phyloP scores from a whole-genome alignment of 1,284 basidiomycete genomes.

The Cutaneotrichosporon cavernicola region DNA sequence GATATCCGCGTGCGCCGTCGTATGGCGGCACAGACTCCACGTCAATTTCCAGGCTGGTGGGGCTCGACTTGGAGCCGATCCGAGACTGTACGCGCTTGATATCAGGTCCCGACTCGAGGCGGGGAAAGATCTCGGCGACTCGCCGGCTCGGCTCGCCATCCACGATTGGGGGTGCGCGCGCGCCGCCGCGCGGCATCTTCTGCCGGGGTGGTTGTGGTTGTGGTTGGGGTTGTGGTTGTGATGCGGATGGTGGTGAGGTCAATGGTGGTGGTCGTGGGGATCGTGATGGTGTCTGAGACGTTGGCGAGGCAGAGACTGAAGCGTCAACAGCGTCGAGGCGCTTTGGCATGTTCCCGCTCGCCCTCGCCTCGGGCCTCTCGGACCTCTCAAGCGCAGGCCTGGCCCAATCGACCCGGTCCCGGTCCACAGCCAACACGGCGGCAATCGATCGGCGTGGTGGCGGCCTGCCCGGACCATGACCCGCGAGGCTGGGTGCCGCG shows the following conservation, averaged over 20 bases:
- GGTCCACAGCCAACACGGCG: background rate
- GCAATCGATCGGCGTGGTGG: background rate
- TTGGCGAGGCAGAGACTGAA: too few relatives aligned
- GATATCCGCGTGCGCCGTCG: background rate
- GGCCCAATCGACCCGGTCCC: background rate
- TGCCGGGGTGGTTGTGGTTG: conserved; percentile 6
- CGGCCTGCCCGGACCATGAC: conserved; percentile 12
- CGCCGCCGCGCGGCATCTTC: conserved; percentile 14
- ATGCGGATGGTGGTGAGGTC: background rate
- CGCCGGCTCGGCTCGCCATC: background rate
- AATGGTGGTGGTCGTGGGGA: too few relatives aligned
- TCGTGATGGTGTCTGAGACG: too few relatives aligned
- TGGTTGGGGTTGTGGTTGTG: background rate
- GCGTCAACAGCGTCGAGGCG: too few relatives aligned
- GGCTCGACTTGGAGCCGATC: background rate
- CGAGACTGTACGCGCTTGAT: too few relatives aligned
- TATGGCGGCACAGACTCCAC: background rate
- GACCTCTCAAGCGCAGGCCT: background rate
- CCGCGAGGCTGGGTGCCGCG: conserved; percentile 5
- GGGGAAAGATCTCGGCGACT: background rate
- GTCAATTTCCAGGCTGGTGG: background rate
- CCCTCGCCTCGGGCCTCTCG: background rate
- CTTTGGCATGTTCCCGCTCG: too few relatives aligned
- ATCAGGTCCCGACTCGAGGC: background rate
- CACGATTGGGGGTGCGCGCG: background rate